Base-by-base conservation (phyloP, 139 green algal genomes). In the Coelastrella sp. region DNA sequence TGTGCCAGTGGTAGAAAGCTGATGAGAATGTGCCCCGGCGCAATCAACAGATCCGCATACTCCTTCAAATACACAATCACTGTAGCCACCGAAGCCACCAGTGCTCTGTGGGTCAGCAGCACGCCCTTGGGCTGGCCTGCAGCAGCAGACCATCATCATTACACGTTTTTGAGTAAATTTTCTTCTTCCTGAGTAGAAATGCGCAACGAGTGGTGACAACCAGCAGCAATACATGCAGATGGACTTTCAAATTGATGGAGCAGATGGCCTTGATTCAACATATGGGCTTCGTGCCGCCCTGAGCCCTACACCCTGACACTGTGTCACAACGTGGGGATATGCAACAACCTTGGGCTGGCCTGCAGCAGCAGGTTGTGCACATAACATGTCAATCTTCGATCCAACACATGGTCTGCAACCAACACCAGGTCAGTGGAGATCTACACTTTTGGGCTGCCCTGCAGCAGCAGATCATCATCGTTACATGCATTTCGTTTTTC, bases 71-170 rank as follows among this genome's bases (percentile, higher is more conserved):
- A 57, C 5, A 60, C 74, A 8, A 58, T 22, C 17, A 59, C 32
- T 22, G 85, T 93, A 5, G 78, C 56, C 4, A 97, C 87, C n/a
- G 92, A 90, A 2, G 92, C 73, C 19, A 98, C 74, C 5, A 98
- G 90, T 5, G 92, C 92, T 17, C 17, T 77, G 91, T 99, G 97
- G 4, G 86, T 96, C 0, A 98, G 75, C 90, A 97, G 83, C 1
- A 99, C 97, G 32, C 97, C 97, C 94, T 98, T 96, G 85, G 94
- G 94, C 64, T 95, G 91, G n/a, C 93, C 92, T 91, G 79, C n/a
- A 8, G 17, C 16, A 76, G 68, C 68, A 76, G 17, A 22, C 2
- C 16, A 6, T 23, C 5, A 75, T 13, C 68, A 22, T 10, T 4
- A 76, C 4, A 76, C 16, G 32, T 47, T 47, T 47, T 47, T 47